phyloP scores from a whole-genome alignment of 2,329 filamentous ascomycete species.

The Fusarium globosum region DNA sequence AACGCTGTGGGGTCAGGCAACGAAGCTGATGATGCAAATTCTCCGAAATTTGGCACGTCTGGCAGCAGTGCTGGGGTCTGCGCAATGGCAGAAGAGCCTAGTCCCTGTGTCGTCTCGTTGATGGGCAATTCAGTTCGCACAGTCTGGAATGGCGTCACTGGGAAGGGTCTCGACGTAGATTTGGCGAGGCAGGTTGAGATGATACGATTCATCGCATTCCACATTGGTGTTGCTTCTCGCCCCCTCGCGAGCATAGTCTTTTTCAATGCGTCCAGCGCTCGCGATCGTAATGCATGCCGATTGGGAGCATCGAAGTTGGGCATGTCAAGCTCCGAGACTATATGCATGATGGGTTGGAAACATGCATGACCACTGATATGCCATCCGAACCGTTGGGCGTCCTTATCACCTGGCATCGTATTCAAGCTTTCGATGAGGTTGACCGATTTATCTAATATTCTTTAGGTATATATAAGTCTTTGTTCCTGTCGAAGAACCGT shows the following conservation, averaged over 20 bases:
- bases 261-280: background rate
- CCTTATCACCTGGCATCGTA: background rate
- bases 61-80: accelerated
- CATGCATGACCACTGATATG: background rate
- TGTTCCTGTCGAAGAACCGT: background rate
- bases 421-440: background rate
- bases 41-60: background rate
- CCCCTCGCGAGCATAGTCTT: background rate
- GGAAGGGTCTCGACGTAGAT: background rate
- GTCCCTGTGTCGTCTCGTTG: too few species aligned
- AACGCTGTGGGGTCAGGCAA: background rate
- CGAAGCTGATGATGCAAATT: background rate
- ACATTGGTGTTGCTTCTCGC: background rate
- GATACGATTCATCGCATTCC: constrained; percentile 3
- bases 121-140: accelerated
- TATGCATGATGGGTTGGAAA: constrained; percentile 5
- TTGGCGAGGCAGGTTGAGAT: background rate
- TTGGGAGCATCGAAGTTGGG: background rate
- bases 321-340: constrained; percentile 1
- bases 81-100: background rate
- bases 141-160: background rate
- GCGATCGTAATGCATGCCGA: background rate
- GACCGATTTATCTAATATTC: background rate
- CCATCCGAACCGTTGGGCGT: background rate
- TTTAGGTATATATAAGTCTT: background rate